Base-by-base conservation (phyloP, 352 stramenopile genomes). In the Globisporangium camurandrum region DNA sequence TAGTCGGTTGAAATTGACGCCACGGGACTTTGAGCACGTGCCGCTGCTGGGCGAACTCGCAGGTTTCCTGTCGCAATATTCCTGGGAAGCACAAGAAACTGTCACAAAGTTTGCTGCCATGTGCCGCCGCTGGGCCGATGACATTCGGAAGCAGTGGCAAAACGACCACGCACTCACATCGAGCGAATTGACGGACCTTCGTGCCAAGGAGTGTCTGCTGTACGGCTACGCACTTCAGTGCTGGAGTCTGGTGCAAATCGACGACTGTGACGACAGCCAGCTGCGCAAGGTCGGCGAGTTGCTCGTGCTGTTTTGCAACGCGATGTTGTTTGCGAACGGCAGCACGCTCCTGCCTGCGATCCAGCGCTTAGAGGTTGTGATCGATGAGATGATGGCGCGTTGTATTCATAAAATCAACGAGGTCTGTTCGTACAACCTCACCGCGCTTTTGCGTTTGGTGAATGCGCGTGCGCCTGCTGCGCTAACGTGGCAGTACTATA, bases 261-360 rank as follows among this genome's bases (percentile, higher is more conserved):
- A 57, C 41, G 22, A 28, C 0, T 26, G 50, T 9, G 2, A 17
- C 1, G 23, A 56, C 6, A 24, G 38, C 4, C 46, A 54, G 12
- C 44, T 56, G 9, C 31, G 60, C 12, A 64, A 73, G 36, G 26
- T 80, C 5, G 75, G 62, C 28, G 69, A 84, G 33, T 45, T 82
- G 30, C 30, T 80, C 1, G 61, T 86, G 19, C 37, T 73, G 0
- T 86, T 79, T 41, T 57, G 66, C 31, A 77, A 68, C 9, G 61
- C 67, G 26, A 23, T 60, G 20, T 30, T 48, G 2, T 64, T 63
- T 6, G 40, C 51, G 0, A 46, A 10, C 2, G 51, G 42, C 1
- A 51, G 51, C 24, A 51, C 14, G 26, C 6, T 33, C 2, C 24
- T 28, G 17, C 12, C 33, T n/a, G 24, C 28, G 12, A 44, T 68